Percentiles rank a stretch among this genome's conserved stretches.
phyloP scores from a whole-genome alignment of 2,329 filamentous ascomycete species.

The Stagonosporopsis tanaceti region DNA sequence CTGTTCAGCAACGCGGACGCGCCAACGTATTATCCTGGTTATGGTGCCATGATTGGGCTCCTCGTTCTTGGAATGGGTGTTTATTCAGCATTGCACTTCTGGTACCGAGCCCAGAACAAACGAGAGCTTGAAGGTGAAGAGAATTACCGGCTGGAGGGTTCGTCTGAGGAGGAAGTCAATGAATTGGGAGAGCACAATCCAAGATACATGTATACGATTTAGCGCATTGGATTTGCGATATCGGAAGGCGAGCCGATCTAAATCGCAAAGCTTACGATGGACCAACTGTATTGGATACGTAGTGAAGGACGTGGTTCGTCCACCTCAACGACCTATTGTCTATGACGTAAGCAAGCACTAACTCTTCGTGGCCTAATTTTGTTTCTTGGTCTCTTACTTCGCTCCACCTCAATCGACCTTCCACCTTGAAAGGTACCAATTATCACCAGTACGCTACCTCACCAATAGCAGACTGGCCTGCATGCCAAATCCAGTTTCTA shows the following conservation, averaged over 20 bases:
- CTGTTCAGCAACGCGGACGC: constrained; percentile 25
- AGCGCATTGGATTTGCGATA: neutral
- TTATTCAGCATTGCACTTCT: constrained; percentile 30
- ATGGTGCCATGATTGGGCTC: constrained; percentile 35
- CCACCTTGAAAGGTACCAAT: neutral
- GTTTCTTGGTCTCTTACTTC: constrained; percentile 4
- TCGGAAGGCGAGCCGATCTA: neutral
- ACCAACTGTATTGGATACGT: neutral
- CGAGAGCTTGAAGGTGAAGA: constrained; percentile 34
- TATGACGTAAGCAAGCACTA: constrained; percentile 20
- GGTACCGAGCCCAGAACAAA: constrained; percentile 32
- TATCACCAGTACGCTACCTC: neutral
- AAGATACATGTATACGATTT: constrained; percentile 36
- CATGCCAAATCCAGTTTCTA: constrained; percentile 37
- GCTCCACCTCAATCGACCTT: neutral
- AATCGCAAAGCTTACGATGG: too few species aligned
- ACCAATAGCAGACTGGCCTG: constrained; percentile 5
- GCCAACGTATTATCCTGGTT: constrained; percentile 32
- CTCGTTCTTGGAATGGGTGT: constrained; percentile 27
- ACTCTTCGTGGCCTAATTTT: neutral
- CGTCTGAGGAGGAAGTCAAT: constrained; percentile 33
- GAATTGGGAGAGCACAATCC: constrained; percentile 40
- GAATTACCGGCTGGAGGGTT: constrained; percentile 35
- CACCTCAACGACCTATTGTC: neutral
- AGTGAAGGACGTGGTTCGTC: neutral